Conservation (phyloP, 306 rosid species). For the Cucurbita moschata region DNA sequence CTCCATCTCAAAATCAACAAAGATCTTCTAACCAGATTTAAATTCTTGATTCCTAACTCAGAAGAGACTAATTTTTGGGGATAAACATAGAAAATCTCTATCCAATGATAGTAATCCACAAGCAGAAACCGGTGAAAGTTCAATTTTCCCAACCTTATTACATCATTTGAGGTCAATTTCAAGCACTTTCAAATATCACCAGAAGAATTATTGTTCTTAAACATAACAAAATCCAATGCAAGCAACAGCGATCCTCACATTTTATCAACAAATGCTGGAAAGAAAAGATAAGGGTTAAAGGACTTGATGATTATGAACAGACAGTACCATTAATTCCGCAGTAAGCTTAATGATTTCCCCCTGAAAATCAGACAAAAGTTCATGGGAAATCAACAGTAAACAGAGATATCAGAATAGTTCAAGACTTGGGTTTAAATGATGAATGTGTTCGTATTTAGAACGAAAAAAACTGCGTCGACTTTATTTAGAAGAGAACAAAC, state of each 20-base stretch:
- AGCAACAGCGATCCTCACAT: background rate
- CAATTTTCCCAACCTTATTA: background rate
- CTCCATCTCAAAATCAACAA: constrained; percentile 28
- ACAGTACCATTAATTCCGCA: background rate
- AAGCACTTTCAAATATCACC: background rate
- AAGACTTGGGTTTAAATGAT: background rate
- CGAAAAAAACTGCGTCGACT: background rate
- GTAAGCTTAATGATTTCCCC: background rate
- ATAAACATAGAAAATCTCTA: too few species aligned
- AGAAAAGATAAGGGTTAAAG: background rate
- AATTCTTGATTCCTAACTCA: constrained; percentile 10
- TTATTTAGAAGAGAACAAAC: background rate
- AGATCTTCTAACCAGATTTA: background rate
- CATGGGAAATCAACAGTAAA: background rate
- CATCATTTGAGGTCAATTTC: background rate
- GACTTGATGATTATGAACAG: background rate
- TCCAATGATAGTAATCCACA: background rate
- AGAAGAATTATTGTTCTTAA: background rate
- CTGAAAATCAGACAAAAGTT: background rate
- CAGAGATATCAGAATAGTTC: background rate
- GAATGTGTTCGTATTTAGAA: background rate
- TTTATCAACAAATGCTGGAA: background rate
- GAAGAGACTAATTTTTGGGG: background rate
- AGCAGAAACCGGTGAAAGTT: background rate
- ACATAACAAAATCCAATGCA: background rate